Evolutionary conservation across 1,284 basidiomycete genomes (phyloP).

Genomic region (Ceratobasidium sp.): DNA sequence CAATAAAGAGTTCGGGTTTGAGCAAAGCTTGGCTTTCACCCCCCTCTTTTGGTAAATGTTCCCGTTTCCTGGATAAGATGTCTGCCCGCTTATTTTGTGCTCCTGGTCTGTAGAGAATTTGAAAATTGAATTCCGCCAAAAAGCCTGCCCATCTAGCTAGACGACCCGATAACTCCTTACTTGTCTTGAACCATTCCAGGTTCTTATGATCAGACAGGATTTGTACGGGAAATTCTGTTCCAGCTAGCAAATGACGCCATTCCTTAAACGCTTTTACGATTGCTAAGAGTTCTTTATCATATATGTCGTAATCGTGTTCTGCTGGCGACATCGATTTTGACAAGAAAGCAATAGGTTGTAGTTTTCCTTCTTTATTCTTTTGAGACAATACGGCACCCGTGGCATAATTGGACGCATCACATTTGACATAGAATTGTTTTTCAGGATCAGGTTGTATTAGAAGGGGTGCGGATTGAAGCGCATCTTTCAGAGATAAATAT

Average conservation of each 20-base stretch:
- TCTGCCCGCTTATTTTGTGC: slow-evolving; percentile 45
- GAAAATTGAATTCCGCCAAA: slow-evolving; percentile 55
- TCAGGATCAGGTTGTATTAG: slow-evolving; percentile 43
- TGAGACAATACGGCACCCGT: slow-evolving; percentile 50
- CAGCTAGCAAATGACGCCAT: slow-evolving; percentile 57
- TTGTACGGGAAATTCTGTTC: slow-evolving; percentile 47
- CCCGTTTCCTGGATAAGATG: no score
- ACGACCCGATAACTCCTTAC: no score
- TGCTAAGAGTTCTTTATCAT: slow-evolving; percentile 54
- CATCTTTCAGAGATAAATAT: slow-evolving; percentile 48
- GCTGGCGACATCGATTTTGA: slow-evolving; percentile 48
- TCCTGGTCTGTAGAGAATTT: slow-evolving; percentile 57
- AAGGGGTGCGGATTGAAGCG: background rate
- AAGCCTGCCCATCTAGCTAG: slow-evolving; percentile 58
- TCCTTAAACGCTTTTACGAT: slow-evolving; percentile 56
- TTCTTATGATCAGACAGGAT: slow-evolving; percentile 60
- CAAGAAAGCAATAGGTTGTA: slow-evolving; percentile 51
- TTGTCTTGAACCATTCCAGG: slow-evolving; percentile 48
- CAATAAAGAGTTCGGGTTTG: no score
- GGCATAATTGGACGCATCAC: slow-evolving; percentile 52
- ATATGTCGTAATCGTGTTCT: slow-evolving; percentile 54
- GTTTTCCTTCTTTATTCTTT: slow-evolving; percentile 29
- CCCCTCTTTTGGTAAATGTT: no score
- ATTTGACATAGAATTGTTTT: slow-evolving; percentile 47
- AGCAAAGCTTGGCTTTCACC: no score